Evolutionary conservation across 1,139 yeast genomes (phyloP).

Genomic region (Suhomyces yuchorum): DNA sequence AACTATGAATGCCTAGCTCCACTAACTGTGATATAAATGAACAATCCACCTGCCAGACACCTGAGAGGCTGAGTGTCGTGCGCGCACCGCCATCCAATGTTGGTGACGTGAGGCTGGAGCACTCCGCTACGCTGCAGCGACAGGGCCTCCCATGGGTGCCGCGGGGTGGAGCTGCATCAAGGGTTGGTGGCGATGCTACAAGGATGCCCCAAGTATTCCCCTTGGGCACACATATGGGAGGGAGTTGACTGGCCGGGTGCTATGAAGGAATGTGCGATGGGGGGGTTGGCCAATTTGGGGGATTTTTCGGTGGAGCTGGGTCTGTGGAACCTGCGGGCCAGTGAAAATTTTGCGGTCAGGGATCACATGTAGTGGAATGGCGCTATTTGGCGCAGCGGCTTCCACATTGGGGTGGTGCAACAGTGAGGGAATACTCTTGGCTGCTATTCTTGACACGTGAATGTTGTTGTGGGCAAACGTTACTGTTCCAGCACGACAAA

Average conservation of each 20-base stretch:
- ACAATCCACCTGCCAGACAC: neutral
- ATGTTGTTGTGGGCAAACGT: too few species aligned
- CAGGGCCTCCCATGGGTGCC: too few species aligned
- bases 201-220: too few species aligned
- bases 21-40: neutral
- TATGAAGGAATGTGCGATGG: too few species aligned
- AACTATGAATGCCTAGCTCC: neutral
- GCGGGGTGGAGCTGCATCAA: too few species aligned
- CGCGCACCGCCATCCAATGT: neutral
- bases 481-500: too few species aligned
- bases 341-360: slow-evolving; percentile 1
- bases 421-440: neutral
- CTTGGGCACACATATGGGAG: too few species aligned
- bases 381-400: slow-evolving; percentile 2
- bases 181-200: neutral
- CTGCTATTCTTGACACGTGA: too few species aligned
- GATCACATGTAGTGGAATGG: slow-evolving; percentile 1
- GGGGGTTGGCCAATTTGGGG: too few species aligned
- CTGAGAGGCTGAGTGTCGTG: neutral
- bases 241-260: too few species aligned
- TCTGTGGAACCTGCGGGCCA: neutral
- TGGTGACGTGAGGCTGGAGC: slow-evolving; percentile 2
- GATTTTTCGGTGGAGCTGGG: neutral
- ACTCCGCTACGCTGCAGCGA: neutral
- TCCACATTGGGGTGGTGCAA: neutral